Evolutionary conservation across 306 rosid genomes (phyloP).

Genomic region (Cercis canadensis): DNA sequence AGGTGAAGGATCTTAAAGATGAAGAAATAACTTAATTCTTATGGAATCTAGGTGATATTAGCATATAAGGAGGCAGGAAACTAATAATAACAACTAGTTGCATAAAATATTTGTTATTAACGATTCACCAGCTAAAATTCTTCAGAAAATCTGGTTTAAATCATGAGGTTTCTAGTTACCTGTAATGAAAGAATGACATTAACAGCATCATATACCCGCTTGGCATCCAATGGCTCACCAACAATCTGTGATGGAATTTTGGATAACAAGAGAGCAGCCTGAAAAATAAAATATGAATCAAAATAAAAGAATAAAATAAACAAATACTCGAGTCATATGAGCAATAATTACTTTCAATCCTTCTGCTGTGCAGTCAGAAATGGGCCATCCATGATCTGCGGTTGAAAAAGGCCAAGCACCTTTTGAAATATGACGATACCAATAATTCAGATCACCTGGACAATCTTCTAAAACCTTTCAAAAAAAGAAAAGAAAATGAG

Average conservation of each 20-base stretch:
- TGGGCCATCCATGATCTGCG: slow-evolving; percentile 95
- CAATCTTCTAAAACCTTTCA: slow-evolving; percentile 75
- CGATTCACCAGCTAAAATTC: slow-evolving; percentile 25
- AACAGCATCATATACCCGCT: slow-evolving; percentile 69
- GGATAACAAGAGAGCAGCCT: slow-evolving; percentile 73
- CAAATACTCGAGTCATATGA: slow-evolving; percentile 13
- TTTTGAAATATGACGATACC: slow-evolving; percentile 94
- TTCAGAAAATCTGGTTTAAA: slow-evolving; percentile 21
- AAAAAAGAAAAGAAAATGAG: slow-evolving; percentile 10
- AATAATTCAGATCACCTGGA: slow-evolving; percentile 67
- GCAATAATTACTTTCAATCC: slow-evolving; percentile 67
- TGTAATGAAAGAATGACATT: slow-evolving; percentile 85
- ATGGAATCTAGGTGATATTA: neutral
- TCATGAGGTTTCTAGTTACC: slow-evolving; percentile 53
- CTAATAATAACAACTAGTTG: slow-evolving; percentile 3
- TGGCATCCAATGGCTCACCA: slow-evolving; percentile 69
- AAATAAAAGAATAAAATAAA: slow-evolving; percentile 31
- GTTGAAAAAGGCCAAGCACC: slow-evolving; percentile 97
- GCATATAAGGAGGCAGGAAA: neutral
- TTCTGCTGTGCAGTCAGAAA: slow-evolving; percentile 96
- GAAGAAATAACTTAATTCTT: neutral
- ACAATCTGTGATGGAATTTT: slow-evolving; percentile 67
- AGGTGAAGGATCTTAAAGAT: neutral
- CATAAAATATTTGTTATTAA: slow-evolving; percentile 8
- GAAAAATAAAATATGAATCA: slow-evolving; percentile 34